A percentile compares a stretch with the other conserved stretches of the same genome.
Conservation (phyloP, 176 grass and related monocot genomes). For the Carex myosuroides region DNA sequence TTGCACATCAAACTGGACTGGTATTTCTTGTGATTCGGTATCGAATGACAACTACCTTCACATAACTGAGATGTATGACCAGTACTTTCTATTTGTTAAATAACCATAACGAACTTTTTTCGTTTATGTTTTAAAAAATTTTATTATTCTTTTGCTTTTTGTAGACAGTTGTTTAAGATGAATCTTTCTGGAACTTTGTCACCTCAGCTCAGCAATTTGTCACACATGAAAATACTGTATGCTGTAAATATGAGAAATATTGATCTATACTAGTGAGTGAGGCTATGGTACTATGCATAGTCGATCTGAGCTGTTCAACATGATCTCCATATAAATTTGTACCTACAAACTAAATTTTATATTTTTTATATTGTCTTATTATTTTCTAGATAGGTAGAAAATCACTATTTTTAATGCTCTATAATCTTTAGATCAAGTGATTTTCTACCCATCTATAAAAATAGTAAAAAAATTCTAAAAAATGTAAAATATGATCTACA, state of each 20-base stretch:
- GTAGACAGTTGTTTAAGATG: slow-evolving; percentile 73
- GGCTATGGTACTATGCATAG: no score
- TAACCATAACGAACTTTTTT: not conserved
- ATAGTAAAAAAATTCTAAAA: no score
- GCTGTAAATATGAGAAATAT: slow-evolving; percentile 20
- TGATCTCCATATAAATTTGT: no score
- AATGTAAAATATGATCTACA: no score
- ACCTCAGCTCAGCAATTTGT: slow-evolving; percentile 58
- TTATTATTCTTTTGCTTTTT: slow-evolving; percentile 12
- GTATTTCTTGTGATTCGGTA: slow-evolving; percentile 44
- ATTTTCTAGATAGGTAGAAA: no score
- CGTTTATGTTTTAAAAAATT: slow-evolving; percentile 3
- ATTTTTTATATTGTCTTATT: no score
- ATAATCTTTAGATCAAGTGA: no score
- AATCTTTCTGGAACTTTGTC: slow-evolving; percentile 83
- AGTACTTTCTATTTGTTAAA: not conserved
- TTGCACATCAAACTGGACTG: slow-evolving; percentile 70
- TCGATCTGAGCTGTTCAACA: no score
- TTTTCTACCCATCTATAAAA: no score
- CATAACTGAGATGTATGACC: slow-evolving; percentile 64
- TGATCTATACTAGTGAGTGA: not conserved
- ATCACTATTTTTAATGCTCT: no score
- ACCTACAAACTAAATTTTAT: no score
- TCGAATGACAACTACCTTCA: slow-evolving; percentile 42
- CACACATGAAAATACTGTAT: slow-evolving; percentile 63